phyloP scores from a whole-genome alignment of 371 early-diverging fungal species.

The Zancudomyces culisetae region DNA sequence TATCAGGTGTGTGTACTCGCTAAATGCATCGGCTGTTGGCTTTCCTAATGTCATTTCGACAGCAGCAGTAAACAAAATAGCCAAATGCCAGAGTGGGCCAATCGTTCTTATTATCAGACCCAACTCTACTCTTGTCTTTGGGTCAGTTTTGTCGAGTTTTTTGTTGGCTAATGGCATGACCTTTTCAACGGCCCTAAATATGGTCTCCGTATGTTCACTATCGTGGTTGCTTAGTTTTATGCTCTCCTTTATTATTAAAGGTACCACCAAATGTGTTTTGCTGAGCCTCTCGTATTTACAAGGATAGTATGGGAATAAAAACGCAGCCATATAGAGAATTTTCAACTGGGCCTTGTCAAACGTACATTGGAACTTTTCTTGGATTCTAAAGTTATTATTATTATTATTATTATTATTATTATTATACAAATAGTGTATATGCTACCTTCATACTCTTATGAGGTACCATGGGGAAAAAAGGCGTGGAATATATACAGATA shows the following conservation, averaged over 20 bases:
- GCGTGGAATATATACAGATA: too few relatives aligned
- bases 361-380: too few relatives aligned
- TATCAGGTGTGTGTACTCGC: conserved; percentile 24
- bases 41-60: conserved; percentile 26
- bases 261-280: conserved; percentile 5
- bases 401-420: too few relatives aligned
- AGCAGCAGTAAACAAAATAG: conserved; percentile 34
- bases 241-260: conserved; percentile 16
- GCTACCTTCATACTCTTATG: too few relatives aligned
- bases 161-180: background rate
- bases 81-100: conserved; percentile 33
- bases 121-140: conserved; percentile 2
- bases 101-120: conserved; percentile 24
- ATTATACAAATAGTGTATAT: too few relatives aligned
- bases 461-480: too few relatives aligned
- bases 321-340: conserved; percentile 14
- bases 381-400: too few relatives aligned
- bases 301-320: conserved; percentile 26
- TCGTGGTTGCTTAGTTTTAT: conserved; percentile 15
- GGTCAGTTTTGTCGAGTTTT: background rate
- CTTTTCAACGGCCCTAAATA: conserved; percentile 5
- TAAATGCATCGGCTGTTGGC: background rate
- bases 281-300: conserved; percentile 13
- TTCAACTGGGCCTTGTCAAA: background rate
- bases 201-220: conserved; percentile 2